Percentiles rank a stretch among this genome's conserved stretches.
phyloP scores from a whole-genome alignment of 1,284 basidiomycete species.

The Ceraceosorus guamensis region DNA sequence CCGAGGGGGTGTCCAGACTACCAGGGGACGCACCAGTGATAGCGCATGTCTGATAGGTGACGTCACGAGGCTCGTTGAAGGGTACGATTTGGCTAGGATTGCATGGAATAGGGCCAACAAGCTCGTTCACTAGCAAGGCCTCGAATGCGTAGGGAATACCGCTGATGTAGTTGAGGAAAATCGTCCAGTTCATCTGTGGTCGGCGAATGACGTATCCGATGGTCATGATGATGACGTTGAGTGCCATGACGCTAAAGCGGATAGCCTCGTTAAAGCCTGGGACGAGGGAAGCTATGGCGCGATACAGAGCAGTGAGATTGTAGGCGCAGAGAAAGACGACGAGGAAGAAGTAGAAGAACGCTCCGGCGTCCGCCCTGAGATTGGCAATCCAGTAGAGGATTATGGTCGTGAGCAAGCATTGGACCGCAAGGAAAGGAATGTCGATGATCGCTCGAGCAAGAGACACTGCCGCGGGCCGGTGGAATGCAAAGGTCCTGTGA shows the following conservation, averaged over 20 bases:
- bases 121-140: conserved; percentile 57
- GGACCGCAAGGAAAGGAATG: conserved; percentile 60
- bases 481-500: conserved; percentile 52
- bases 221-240: conserved; percentile 59
- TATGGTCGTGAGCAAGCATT: conserved; percentile 55
- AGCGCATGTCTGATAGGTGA: conserved; percentile 27
- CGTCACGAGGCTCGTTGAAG: conserved; percentile 12
- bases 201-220: conserved; percentile 67
- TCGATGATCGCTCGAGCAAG: conserved; percentile 66
- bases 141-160: conserved; percentile 57
- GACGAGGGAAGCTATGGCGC: conserved; percentile 49
- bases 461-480: conserved; percentile 51
- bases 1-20: conserved; percentile 16
- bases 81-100: conserved; percentile 20
- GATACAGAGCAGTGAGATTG: conserved; percentile 22
- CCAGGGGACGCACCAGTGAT: conserved; percentile 18
- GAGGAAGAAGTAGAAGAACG: conserved; percentile 44
- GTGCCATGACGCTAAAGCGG: conserved; percentile 57
- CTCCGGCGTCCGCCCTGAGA: conserved; percentile 53
- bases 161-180: conserved; percentile 44
- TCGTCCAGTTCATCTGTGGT: conserved; percentile 49
- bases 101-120: conserved; percentile 32
- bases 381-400: conserved; percentile 63
- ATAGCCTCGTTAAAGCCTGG: conserved; percentile 55
- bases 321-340: conserved; percentile 28